Evolutionary conservation across 2,329 filamentous ascomycete genomes (phyloP), one percentile per base, ranked within the genome.

Genomic region (Penicillium sp.): DNA sequence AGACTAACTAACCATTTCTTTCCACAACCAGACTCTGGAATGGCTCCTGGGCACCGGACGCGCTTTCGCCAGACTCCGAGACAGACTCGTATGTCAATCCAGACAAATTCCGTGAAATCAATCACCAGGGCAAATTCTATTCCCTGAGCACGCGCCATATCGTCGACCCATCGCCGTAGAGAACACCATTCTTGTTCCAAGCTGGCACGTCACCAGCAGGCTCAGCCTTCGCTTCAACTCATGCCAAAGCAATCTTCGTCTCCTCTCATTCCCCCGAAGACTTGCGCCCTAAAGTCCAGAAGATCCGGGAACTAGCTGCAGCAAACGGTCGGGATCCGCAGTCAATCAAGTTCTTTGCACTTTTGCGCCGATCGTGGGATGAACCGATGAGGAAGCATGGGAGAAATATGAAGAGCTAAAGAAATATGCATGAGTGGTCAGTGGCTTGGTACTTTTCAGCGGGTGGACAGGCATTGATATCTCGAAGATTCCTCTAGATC

Each of bases 381-480:
- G 75, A 1, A 85, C 83, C 0, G 82, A 84, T 40, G 82, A 82
- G 62, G 49, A 87, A 67, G 86, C 85, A 0, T 73, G 77, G 42
- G 79, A 73, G 0, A 88, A 88, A 68, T 79, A 83, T 38, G 79
- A 80, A 24, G 82, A 85, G 60, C 65, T 82, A 12, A 79, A 82
- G 67, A 82, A 82, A 64, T 81, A 88, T 66, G 85, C 82, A 1
- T 84, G 81, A 0, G 80, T 82, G 0, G 75, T 85, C 17, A 85
- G 84, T 0, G 85, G 84, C 0, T 73, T 88, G 1, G 85, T 85
- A 0, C 75, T 87, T 0, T 84, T 86, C 63, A 83, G 81, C 42
- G 85, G 85, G 1, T 87, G 84, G 83, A 86, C 85, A 0, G 86
- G 86, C 0, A 86, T 88, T 60, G 86, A 88, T 67, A 78, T 88